phyloP scores from a whole-genome alignment of 768 basidiomycete genomes.

The Termitomyces sp. region DNA sequence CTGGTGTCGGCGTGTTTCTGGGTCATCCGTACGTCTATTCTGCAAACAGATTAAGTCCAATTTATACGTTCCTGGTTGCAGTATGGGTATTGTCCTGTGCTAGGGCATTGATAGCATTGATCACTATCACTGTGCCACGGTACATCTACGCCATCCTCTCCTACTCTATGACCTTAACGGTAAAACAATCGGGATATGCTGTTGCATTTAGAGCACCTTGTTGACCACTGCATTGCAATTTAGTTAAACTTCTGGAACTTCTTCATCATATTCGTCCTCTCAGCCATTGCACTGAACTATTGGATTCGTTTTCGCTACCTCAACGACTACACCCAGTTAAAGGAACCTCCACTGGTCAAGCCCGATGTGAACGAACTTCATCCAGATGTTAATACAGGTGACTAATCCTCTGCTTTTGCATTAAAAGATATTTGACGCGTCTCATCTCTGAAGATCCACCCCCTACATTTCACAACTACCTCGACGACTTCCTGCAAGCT shows the following conservation, averaged over 20 bases:
- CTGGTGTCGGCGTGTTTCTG: constrained; percentile 81
- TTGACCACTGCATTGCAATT: neutral
- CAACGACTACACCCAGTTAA: constrained; percentile 71
- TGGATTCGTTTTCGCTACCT: constrained; percentile 83
- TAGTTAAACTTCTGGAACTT: constrained; percentile 93
- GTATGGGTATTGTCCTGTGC: constrained; percentile 84
- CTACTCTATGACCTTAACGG: constrained; percentile 88
- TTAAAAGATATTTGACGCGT: constrained; percentile 7
- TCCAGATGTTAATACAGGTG: constrained; percentile 82
- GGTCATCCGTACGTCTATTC: constrained; percentile 63
- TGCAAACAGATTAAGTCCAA: constrained; percentile 9
- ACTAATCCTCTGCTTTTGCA: neutral
- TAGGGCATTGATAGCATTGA: constrained; percentile 70
- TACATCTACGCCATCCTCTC: constrained; percentile 76
- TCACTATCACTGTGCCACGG: constrained; percentile 79
- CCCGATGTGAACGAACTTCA: constrained; percentile 85
- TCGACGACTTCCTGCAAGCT: constrained; percentile 96
- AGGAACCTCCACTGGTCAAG: constrained; percentile 79
- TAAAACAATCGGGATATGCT: constrained; percentile 22
- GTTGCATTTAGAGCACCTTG: neutral
- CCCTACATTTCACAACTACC: constrained; percentile 88
- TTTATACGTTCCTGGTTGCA: constrained; percentile 23
- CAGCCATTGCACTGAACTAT: constrained; percentile 69
- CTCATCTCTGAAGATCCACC: constrained; percentile 45
- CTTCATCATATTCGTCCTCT: constrained; percentile 68